These are phyloP conservation scores for Epichloe gansuensis DNA, from an alignment of 2,329 filamentous ascomycete genomes.

Conservation along the genomic window DNA sequence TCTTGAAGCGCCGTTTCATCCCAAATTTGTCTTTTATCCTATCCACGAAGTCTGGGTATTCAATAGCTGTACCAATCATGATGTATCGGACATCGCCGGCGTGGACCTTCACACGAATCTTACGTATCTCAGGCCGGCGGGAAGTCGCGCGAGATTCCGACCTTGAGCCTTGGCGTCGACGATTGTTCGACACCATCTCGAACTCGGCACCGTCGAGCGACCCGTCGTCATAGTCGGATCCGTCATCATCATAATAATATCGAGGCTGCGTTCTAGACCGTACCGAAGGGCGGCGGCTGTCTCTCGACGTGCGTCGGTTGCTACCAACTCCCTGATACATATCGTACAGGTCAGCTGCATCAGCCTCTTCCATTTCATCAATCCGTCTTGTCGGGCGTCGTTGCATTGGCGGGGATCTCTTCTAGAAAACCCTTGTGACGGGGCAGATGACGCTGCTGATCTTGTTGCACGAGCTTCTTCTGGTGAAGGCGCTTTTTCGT, in stretches of 20 bases:
- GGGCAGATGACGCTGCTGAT: conserved; percentile 32
- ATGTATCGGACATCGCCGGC: conserved; percentile 85
- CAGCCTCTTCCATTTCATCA: conserved; percentile 46
- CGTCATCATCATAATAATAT: conserved; percentile 73
- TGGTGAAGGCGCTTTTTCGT: conserved; percentile 43
- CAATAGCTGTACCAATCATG: conserved; percentile 62
- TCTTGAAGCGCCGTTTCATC: conserved; percentile 66
- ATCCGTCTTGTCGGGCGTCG: conserved; percentile 19
- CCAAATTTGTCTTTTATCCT: conserved; percentile 81
- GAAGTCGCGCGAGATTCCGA: conserved; percentile 42
- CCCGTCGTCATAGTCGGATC: conserved; percentile 58
- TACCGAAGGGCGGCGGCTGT: conserved; percentile 16
- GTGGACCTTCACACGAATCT: conserved; percentile 87
- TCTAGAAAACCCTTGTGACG: conserved; percentile 32
- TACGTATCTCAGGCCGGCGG: conserved; percentile 53
- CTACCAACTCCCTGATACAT: conserved; percentile 38
- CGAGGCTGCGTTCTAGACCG: conserved; percentile 33
- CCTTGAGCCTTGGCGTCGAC: conserved; percentile 32
- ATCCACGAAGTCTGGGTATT: conserved; percentile 66
- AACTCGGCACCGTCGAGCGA: conserved; percentile 68
- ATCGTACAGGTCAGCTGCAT: conserved; percentile 59
- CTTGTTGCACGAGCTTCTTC: conserved; percentile 23
- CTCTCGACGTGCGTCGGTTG: conserved; percentile 26
- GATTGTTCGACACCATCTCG: conserved; percentile 57
- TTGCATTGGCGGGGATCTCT: conserved; percentile 21